Evolutionary conservation across 495 filamentous ascomycete genomes (phyloP), one percentile per base, ranked within the genome.

Genomic region (Cudoniella acicularis): DNA sequence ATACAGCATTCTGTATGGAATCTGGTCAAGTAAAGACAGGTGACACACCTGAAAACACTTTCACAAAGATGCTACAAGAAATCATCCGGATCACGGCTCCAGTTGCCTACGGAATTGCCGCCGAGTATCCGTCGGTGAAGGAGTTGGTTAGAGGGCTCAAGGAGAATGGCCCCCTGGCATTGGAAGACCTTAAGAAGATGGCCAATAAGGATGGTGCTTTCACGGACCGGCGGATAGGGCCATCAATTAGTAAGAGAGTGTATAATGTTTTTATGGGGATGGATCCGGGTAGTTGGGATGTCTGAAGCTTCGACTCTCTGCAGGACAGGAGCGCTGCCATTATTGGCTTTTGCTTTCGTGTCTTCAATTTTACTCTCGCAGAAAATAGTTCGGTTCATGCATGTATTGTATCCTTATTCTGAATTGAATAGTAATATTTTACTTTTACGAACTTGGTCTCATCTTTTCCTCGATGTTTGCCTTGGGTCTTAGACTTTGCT

Each of bases 1-100:
- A 73, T 8, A 83, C 86, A 6, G 79, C 83, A 2, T 94, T 94
- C 73, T 93, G 90, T 72, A 91, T 93, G 85, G 90, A 91, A 41
- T 72, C 75, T 0, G 91, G 91, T 0, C 91, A 94, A 67, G 89
- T 94, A 30, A 87, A 86, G 50, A 79, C 85, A 0, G 91, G 89
- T 45, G 81, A 86, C 18, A 82, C 83, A 50, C 74, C 80, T 17
- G 64, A 72, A 18, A 90, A 94, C 62, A 92, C 84, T 0, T 94
- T 86, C 60, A 72, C 83, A 45, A 85, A 84, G 62, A 90, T 93
- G 89, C 75, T 96, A 45, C 87, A 92, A 70, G 86, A 91, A 71
- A 80, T 93, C 21, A 74, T 79, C 24, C 83, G 88, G 18, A 77
- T 96, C 13, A 93, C 91, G 6, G 80, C 83, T 0, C 79, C 86